A percentile compares a stretch with the other conserved stretches of the same genome.
Conservation (phyloP, 345 rosid genomes). For the Citrus inodora region DNA sequence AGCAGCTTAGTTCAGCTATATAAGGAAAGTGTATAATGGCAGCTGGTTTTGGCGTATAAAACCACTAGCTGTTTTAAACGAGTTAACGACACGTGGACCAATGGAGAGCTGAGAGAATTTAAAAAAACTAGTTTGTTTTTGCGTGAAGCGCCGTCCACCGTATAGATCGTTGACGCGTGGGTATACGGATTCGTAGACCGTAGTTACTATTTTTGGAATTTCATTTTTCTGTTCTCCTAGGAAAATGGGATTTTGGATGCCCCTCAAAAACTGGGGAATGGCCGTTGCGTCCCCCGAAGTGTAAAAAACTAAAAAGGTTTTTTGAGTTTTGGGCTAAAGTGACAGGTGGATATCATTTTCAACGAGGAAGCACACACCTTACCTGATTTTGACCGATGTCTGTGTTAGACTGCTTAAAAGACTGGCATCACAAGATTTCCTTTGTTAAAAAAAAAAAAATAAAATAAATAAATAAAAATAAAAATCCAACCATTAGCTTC, state of each 20-base stretch:
- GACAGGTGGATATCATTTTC: conserved; percentile 1
- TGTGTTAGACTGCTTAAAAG: not conserved
- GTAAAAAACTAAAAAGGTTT: not conserved
- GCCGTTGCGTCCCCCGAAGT: conserved; percentile 4
- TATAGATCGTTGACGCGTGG: conserved; percentile 53
- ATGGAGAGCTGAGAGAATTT: conserved; percentile 1
- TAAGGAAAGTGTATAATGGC: conserved; percentile 28
- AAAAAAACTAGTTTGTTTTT: not conserved
- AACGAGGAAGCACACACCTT: not conserved
- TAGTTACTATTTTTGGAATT: conserved; percentile 25
- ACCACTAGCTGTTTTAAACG: conserved; percentile 17
- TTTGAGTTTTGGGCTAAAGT: not conserved
- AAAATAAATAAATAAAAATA: no score
- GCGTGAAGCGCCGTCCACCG: conserved; percentile 13
- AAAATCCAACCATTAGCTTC: no score
- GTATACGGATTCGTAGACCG: conserved; percentile 15
- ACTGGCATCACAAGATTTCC: not conserved
- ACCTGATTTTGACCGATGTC: not conserved
- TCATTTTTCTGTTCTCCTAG: not conserved
- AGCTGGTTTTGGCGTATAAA: not conserved
- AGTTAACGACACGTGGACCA: conserved; percentile 25
- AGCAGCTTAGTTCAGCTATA: conserved; percentile 17
- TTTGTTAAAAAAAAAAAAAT: no score
- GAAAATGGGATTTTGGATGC: not conserved
- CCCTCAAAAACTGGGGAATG: not conserved